Base-by-base conservation (phyloP, 768 basidiomycete species). In the Leucocoprinus sp. region DNA sequence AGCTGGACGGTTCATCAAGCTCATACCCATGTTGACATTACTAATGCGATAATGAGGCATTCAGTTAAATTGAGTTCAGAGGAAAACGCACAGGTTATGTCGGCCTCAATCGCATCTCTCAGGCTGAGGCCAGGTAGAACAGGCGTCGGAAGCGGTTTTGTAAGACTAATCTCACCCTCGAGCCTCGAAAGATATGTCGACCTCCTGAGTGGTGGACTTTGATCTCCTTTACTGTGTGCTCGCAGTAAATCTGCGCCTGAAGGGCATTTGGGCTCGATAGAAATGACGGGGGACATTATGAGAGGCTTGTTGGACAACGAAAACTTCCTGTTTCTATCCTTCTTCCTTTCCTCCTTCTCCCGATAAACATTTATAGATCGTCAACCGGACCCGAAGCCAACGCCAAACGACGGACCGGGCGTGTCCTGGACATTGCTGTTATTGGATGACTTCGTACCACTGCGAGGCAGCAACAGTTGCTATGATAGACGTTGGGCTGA, bases 381-480 rank as follows among this genome's bases (percentile, higher is more conserved):
- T 38, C 80, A 68, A n/a, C 78, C 61, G 8, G 78, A 70, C n/a
- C 72, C 74, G 50, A 81, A 78, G 34, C 54, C 62, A n/a, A 31
- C 36, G 69, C 49, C 45, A 71, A 68, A 3, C 64, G 59, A 40
- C 63, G 59, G 36, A 55, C 61, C 35, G 72, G 67, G 17, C 63
- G 51, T 28, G 57, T 62, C 9, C 59, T 50, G 14, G 67, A 58
- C 31, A 50, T 17, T 36, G 57, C 53, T 28, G 53, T 49, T 37
- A 62, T 58, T 78, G 71, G 37, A 3, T 39, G 18, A n/a, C 14
- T 23, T 21, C n/a, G n/a, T n/a, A 15, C 14, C 23, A 14, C 26
- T 26, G 17, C 26, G 46, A 48, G 15, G 46, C 46, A 15, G 46
- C 46, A 12, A 48, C 46, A 24, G 46, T 18, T 24, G 39, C 34